These are phyloP conservation scores for Raffaelea ambrosiae DNA, from an alignment of 2,329 filamentous ascomycete genomes.

Conservation along the genomic window DNA sequence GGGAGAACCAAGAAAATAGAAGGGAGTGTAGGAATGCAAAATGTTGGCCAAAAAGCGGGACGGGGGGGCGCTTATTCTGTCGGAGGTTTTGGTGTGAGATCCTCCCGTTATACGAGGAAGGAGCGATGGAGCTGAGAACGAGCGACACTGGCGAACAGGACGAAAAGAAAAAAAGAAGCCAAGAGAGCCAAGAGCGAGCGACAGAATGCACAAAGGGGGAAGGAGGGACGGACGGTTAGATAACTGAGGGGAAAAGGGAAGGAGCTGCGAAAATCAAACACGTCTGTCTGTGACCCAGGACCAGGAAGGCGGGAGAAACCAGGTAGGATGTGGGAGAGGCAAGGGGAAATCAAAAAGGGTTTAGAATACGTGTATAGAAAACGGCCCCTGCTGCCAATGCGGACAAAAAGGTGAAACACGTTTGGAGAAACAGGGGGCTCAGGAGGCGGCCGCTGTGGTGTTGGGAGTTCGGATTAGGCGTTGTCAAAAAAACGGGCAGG, in stretches of 20 bases:
- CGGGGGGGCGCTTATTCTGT: conserved; percentile 7
- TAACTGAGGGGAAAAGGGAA: no score
- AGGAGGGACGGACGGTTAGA: no score
- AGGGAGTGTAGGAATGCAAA: neutral
- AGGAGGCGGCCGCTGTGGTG: conserved; percentile 2
- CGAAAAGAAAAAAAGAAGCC: neutral
- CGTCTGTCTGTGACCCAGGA: neutral
- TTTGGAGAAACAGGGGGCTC: conserved; percentile 6
- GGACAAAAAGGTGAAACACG: conserved; percentile 5
- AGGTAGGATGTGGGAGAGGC: neutral
- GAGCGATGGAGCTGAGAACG: neutral
- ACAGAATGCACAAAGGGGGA: no score
- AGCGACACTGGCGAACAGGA: neutral
- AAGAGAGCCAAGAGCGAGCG: neutral
- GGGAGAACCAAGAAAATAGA: neutral
- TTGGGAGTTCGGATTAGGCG: no score
- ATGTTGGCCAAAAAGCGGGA: conserved; percentile 2
- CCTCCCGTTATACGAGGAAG: conserved; percentile 6
- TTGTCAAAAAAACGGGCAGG: no score
- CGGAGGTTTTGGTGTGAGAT: conserved; percentile 3
- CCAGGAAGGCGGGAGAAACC: neutral
- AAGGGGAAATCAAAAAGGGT: neutral
- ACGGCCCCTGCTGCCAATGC: neutral
- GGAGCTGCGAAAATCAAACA: neutral
- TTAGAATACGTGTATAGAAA: neutral